Evolutionary conservation across 371 early-diverging fungal genomes (phyloP).

Genomic region (Massospora cicadina): DNA sequence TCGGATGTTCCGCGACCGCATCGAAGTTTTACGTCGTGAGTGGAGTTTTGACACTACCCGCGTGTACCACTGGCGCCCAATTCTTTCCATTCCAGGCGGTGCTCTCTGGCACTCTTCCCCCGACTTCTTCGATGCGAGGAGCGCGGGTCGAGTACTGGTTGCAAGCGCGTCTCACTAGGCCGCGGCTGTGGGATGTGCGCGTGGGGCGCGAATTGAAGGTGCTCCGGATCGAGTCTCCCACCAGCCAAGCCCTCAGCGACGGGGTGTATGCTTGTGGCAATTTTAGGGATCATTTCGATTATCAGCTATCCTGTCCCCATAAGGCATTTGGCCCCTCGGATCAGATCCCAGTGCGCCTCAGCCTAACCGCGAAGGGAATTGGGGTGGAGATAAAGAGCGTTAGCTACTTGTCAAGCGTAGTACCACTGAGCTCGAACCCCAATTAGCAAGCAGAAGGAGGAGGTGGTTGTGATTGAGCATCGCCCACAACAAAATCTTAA

Average conservation of each 20-base stretch:
- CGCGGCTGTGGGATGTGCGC: not conserved
- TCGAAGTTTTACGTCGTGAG: not conserved
- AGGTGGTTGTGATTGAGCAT: not conserved
- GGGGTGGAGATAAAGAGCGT: not conserved
- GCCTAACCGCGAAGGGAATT: not conserved
- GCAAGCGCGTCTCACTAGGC: not conserved
- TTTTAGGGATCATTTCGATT: not conserved
- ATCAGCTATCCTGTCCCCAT: not conserved
- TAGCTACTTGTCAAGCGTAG: not conserved
- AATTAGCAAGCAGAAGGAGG: not conserved
- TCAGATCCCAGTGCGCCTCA: not conserved
- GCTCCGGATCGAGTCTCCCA: not conserved
- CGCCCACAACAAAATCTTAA: not conserved
- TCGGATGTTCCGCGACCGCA: not conserved
- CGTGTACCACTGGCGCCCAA: not conserved
- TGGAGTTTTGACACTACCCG: not conserved
- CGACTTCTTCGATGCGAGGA: not conserved
- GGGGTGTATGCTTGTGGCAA: not conserved
- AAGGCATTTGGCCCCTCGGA: not conserved
- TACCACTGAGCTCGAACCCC: not conserved
- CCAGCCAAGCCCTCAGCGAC: not conserved
- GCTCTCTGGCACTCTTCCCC: not conserved
- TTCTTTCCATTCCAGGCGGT: not conserved
- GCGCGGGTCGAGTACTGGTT: not conserved
- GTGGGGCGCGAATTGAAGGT: not conserved